Percentiles rank a stretch among this genome's conserved stretches.
Evolutionary conservation across 192 early-diverging fungal species (phyloP).

Genomic region (Podila epigama): DNA sequence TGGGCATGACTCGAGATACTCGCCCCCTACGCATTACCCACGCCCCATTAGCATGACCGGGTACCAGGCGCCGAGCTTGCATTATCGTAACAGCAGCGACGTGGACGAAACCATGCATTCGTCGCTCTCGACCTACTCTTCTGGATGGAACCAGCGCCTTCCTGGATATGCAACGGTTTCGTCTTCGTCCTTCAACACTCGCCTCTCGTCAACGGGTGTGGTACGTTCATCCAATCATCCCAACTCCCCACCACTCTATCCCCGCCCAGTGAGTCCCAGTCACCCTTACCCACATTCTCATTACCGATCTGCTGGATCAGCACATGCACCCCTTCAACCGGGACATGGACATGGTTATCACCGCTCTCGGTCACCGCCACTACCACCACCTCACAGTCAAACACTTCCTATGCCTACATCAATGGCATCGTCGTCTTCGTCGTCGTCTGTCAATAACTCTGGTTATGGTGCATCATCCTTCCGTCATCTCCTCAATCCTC

Average conservation of each 20-base stretch:
- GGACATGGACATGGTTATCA: conserved; percentile 6
- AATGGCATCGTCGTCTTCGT: neutral
- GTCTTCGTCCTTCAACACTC: conserved; percentile 19
- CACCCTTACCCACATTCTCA: conserved; percentile 21
- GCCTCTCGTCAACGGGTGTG: conserved; percentile 34
- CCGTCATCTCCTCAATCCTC: conserved; percentile 17
- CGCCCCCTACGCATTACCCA: conserved; percentile 4
- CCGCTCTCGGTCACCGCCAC: neutral
- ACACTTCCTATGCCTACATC: neutral
- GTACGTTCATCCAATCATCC: conserved; percentile 16
- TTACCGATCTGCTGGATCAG: conserved; percentile 1
- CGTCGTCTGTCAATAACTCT: neutral
- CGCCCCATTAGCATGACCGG: conserved; percentile 37
- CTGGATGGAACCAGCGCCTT: conserved; percentile 41
- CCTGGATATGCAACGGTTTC: conserved; percentile 43
- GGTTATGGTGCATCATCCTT: conserved; percentile 15
- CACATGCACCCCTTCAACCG: neutral
- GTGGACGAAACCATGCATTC: conserved; percentile 19
- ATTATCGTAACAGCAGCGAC: conserved; percentile 1
- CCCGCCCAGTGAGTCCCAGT: conserved; percentile 7
- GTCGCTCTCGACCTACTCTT: conserved; percentile 13
- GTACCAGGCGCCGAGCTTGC: conserved; percentile 19
- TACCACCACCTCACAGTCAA: neutral
- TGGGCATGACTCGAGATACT: neutral
- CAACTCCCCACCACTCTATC: conserved; percentile 18